Base-by-base conservation (phyloP, 108 stramenopile genomes). In the Skeletonema tropicum region DNA sequence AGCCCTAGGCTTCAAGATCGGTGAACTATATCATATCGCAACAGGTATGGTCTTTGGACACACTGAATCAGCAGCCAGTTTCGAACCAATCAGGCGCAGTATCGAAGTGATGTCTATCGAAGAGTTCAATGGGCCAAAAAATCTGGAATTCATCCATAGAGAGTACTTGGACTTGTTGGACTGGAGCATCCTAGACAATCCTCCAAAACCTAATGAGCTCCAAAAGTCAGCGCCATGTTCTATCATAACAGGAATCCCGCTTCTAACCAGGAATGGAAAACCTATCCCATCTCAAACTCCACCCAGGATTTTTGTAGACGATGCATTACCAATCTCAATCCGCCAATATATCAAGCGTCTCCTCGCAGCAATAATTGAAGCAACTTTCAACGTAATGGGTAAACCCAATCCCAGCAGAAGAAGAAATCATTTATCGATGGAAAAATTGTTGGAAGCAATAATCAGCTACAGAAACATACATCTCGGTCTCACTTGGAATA, bases 341-440 rank as follows among this genome's bases (percentile, higher is more conserved):
- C 17, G 45, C 1, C 2, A 0, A 5, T 10, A 13, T 0, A 70
- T 78, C 64, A 13, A 65, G 39, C 14, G 23, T 0, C 3, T 12
- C 0, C 48, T 78, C 6, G 36, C 60, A 8, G 70, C 65, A 3
- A 45, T 48, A 1, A 64, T 78, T 2, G 64, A 78, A 21, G 77
- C 77, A 30, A 66, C 71, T 41, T 78, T 78, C 52, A 21, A 29
- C 1, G 39, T 78, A 2, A 66, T 71, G 77, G 77, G 77, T 7
- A 6, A 25, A 1, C 63, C 23, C 4, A 41, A 71, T 11, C 2
- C 9, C 6, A 19, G 4, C 1, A 5, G 59, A 17, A 49, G 70
- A 2, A 52, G 59, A n/a, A 70, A 69, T 31, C 60, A 46, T 1
- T 3, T 77, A 0, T 45, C 76, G n/a, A 13, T 77, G 17, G 68